Base-by-base conservation (phyloP, 2,329 filamentous ascomycete genomes). In the Aspergillus quadrilineatus region DNA sequence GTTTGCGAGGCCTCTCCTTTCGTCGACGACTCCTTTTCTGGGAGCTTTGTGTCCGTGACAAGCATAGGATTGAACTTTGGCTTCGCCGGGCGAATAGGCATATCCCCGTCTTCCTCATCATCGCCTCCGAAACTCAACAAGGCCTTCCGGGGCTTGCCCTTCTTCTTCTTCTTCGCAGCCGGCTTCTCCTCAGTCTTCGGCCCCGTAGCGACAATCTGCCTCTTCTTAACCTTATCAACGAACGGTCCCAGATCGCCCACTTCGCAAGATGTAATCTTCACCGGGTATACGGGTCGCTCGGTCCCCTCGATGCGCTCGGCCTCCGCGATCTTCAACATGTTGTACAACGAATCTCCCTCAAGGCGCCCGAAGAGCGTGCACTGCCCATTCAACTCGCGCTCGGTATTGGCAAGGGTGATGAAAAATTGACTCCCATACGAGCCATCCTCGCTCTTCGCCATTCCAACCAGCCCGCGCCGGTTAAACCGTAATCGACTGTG, bases 361-460 rank as follows among this genome's bases (percentile, higher is more conserved):
- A 99, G 84, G 55, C 94, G 82, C 15, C 94, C 94, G 78, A 99
- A 97, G 72, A 97, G 78, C 0, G 94, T 97, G 73, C 97, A 97
- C 75, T 90, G 90, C 50, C 88, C 89, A 64, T 89, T 90, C 67
- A 99, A 73, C 78, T 97, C 92, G 28, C 91, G 87, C 26, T 92
- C 81, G 69, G 88, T 92, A 53, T 80, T 80, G 61, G 86, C 92
- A 52, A 99, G 77, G 0, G 94, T 97, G 60, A 99, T 87, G 78
- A 99, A 99, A 80, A 97, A 97, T 74, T 99, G 94, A 73, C 91
- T 96, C 34, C 91, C 90, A 76, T 97, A 97, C 53, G 89, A 89
- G 45, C 92, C 88, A 59, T 77, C 75, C 51, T 77, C 75, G 41
- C 74, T 75, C 73, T 97, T 97, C 29, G 94, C 94, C 92, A 97